phyloP scores from a whole-genome alignment of 2,329 filamentous ascomycete genomes.

The Ophiostoma tasmaniense region DNA sequence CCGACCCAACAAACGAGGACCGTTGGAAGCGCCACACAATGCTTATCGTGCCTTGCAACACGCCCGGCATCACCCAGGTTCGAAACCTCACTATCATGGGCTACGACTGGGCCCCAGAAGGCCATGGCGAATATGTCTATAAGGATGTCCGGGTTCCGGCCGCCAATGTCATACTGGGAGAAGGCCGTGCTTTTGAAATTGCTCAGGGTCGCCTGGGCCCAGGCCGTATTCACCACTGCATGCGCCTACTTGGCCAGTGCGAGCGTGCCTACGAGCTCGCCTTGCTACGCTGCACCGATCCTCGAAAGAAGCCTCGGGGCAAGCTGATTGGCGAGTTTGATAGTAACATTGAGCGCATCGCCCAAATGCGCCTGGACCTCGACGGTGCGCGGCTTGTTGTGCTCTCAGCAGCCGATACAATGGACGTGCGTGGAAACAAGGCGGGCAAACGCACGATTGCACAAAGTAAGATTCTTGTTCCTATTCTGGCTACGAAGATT shows the following conservation, averaged over 20 bases:
- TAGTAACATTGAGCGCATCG: conserved; percentile 91
- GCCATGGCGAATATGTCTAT: conserved; percentile 87
- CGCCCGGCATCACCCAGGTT: conserved; percentile 82
- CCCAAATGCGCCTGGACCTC: conserved; percentile 84
- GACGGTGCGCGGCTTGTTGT: conserved; percentile 83
- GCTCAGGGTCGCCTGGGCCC: conserved; percentile 95
- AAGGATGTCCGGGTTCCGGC: conserved; percentile 80
- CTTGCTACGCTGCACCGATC: conserved; percentile 87
- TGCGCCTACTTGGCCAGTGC: conserved; percentile 85
- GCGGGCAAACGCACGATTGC: conserved; percentile 86
- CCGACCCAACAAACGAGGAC: conserved; percentile 64
- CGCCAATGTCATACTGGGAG: conserved; percentile 77
- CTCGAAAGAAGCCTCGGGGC: conserved; percentile 81
- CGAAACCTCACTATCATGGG: conserved; percentile 92
- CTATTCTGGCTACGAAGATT: conserved; percentile 69
- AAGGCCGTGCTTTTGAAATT: conserved; percentile 93
- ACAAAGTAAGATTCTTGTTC: conserved; percentile 90
- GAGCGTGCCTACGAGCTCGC: conserved; percentile 91
- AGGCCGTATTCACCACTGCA: conserved; percentile 94
- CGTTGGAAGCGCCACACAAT: conserved; percentile 88
- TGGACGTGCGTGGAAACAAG: conserved; percentile 83
- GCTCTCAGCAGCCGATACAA: conserved; percentile 88
- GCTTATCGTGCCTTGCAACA: conserved; percentile 71
- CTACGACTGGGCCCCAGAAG: conserved; percentile 93
- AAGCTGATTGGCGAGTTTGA: conserved; percentile 81